Evolutionary conservation across 495 filamentous ascomycete genomes (phyloP).

Genomic region (Hypoxylon trugodes): DNA sequence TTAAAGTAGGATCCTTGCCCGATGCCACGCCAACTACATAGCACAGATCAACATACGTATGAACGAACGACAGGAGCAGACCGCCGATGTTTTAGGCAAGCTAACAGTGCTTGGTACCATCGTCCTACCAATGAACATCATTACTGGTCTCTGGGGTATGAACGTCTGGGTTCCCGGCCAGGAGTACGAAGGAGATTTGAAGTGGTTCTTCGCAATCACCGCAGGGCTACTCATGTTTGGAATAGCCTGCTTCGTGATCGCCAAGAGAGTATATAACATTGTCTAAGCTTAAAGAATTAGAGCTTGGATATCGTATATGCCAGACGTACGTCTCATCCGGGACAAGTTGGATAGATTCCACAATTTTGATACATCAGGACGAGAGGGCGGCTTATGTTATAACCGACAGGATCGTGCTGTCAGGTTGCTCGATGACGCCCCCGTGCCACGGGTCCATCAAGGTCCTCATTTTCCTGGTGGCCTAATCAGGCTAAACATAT

Average conservation of each 20-base stretch:
- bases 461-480: conserved; percentile 22
- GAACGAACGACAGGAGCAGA: conserved; percentile 97
- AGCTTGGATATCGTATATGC: not conserved
- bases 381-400: not conserved
- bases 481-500: not conserved
- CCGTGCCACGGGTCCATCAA: conserved; percentile 20
- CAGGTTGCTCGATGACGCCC: not conserved
- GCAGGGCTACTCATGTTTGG: conserved; percentile 80
- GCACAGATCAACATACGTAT: conserved; percentile 92
- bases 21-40: conserved; percentile 95
- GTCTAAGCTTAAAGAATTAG: conserved; percentile 44
- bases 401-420: not conserved
- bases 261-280: conserved; percentile 74
- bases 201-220: conserved; percentile 74
- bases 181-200: conserved; percentile 62
- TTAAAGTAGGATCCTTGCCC: conserved; percentile 76
- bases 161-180: conserved; percentile 96
- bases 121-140: conserved; percentile 96
- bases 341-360: not conserved
- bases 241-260: conserved; percentile 77
- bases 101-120: conserved; percentile 96
- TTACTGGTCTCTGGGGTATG: conserved; percentile 99
- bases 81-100: conserved; percentile 91
- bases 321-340: not conserved
- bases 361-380: not conserved